Conservation (phyloP, 305 asterid genomes). For the Fraxinus floribunda region DNA sequence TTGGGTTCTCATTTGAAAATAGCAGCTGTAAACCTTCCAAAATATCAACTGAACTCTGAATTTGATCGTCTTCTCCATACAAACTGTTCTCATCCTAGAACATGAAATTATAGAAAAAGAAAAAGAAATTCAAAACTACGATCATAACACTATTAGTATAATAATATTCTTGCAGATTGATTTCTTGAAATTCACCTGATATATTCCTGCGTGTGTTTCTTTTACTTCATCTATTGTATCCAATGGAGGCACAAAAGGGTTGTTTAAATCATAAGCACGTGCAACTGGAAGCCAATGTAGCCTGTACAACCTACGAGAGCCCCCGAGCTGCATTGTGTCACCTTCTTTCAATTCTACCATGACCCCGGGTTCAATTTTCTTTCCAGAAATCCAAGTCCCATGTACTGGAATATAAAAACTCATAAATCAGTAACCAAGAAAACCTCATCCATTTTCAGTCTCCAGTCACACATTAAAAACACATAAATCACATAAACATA, state of each 20-base stretch:
- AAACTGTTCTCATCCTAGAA: slow-evolving; percentile 41
- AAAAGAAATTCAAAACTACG: slow-evolving; percentile 18
- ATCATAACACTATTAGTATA: slow-evolving; percentile 12
- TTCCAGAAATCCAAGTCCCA: slow-evolving; percentile 82
- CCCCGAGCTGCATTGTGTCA: slow-evolving; percentile 66
- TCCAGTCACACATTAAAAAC: not conserved
- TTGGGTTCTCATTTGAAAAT: slow-evolving; percentile 38
- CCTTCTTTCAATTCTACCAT: slow-evolving; percentile 53
- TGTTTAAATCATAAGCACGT: slow-evolving; percentile 57
- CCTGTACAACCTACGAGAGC: slow-evolving; percentile 69
- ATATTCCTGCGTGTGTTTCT: slow-evolving; percentile 25
- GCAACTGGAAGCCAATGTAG: slow-evolving; percentile 76
- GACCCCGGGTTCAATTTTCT: slow-evolving; percentile 55
- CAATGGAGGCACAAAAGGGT: slow-evolving; percentile 52
- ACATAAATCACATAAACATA: not conserved
- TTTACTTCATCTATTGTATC: slow-evolving; percentile 30
- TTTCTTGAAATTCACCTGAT: slow-evolving; percentile 35
- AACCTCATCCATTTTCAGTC: slow-evolving; percentile 1
- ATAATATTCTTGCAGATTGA: not conserved
- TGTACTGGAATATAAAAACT: slow-evolving; percentile 49
- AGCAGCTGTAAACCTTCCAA: slow-evolving; percentile 35
- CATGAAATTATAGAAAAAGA: slow-evolving; percentile 13
- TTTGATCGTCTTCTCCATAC: slow-evolving; percentile 26
- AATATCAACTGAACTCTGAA: slow-evolving; percentile 31
- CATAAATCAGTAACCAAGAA: slow-evolving; percentile 21